Conservation (phyloP, 805 yeast species). For the Wilhelminamyces savonicus region DNA sequence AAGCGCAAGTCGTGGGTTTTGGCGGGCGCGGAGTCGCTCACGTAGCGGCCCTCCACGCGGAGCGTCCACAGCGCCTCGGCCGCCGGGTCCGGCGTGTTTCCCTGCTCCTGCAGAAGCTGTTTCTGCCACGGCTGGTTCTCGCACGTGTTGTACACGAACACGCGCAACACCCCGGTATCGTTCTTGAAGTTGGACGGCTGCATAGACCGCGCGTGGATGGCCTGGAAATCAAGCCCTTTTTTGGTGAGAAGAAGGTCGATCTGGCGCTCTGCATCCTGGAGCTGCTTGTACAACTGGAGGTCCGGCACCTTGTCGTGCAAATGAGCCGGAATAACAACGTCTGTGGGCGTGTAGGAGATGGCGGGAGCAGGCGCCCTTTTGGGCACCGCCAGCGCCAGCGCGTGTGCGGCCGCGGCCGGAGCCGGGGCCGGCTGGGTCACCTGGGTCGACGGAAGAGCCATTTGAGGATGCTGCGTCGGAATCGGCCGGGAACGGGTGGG, state of each 20-base stretch:
- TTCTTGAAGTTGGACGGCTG: slow-evolving; percentile 30
- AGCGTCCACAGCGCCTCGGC: slow-evolving; percentile 70
- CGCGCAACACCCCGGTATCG: slow-evolving; percentile 60
- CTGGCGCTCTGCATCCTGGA: slow-evolving; percentile 75
- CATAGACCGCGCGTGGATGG: slow-evolving; percentile 38
- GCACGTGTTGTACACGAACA: slow-evolving; percentile 75
- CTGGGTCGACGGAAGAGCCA: slow-evolving; percentile 11
- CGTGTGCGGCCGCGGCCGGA: slow-evolving; percentile 19
- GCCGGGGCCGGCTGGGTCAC: slow-evolving; percentile 9
- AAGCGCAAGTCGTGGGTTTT: slow-evolving; percentile 41
- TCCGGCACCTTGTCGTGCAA: slow-evolving; percentile 51
- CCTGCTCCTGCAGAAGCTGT: slow-evolving; percentile 18
- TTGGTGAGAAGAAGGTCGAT: slow-evolving; percentile 78
- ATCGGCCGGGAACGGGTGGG: not conserved
- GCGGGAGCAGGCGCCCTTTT: slow-evolving; percentile 31
- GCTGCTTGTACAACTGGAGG: slow-evolving; percentile 61
- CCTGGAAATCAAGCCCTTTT: slow-evolving; percentile 81
- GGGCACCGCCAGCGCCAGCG: slow-evolving; percentile 3
- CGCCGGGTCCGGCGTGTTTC: slow-evolving; percentile 12
- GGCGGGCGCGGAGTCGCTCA: slow-evolving; percentile 42
- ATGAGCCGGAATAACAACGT: slow-evolving; percentile 29
- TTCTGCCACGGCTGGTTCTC: slow-evolving; percentile 84
- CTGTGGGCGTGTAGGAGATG: slow-evolving; percentile 38
- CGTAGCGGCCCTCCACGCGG: slow-evolving; percentile 78
- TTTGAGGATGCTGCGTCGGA: not conserved